Evolutionary conservation across 345 rosid genomes (phyloP).

Genomic region (Syzygium aqueum): DNA sequence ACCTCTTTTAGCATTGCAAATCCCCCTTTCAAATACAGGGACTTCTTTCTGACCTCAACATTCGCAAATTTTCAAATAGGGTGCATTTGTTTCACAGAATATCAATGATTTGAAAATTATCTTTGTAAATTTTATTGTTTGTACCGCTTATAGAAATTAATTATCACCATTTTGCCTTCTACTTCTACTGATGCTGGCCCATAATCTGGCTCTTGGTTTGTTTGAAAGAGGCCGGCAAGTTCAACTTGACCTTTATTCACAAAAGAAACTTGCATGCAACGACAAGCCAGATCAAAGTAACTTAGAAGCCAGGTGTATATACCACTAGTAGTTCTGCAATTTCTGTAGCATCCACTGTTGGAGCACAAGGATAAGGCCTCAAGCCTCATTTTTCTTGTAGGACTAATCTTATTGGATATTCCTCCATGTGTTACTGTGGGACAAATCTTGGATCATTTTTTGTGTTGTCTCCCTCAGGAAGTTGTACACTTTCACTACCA

Average conservation of each 20-base stretch:
- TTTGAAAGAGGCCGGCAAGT: background rate
- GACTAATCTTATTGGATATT: background rate
- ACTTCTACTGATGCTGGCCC: background rate
- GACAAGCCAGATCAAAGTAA: background rate
- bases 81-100: fast-evolving
- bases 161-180: background rate
- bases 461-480: background rate
- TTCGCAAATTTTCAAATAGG: background rate
- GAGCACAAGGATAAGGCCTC: background rate
- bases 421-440: background rate
- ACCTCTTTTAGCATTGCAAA: background rate
- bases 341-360: background rate
- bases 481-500: background rate
- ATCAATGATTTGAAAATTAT: background rate
- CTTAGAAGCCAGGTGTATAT: background rate
- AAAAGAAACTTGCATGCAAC: background rate
- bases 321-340: background rate
- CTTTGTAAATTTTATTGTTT: background rate
- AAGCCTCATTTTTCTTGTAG: background rate
- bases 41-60: background rate
- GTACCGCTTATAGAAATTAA: background rate
- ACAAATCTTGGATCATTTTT: background rate
- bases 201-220: background rate
- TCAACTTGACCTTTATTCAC: background rate
- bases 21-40: background rate